phyloP scores from a whole-genome alignment of 2,329 filamentous ascomycete species.

The Calonectria henricotiae region DNA sequence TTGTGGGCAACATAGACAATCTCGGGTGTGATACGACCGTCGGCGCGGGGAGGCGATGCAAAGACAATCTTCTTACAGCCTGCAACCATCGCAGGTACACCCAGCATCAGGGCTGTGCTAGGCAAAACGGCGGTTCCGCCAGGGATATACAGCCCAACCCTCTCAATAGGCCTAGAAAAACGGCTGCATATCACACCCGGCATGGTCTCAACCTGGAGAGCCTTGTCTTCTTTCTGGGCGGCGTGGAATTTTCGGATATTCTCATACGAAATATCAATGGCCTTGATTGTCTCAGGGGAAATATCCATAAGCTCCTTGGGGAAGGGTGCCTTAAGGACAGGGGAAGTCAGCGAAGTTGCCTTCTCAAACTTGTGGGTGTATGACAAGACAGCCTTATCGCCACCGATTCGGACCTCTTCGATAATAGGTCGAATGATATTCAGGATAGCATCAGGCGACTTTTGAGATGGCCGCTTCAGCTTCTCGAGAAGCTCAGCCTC shows the following conservation, averaged over 20 bases:
- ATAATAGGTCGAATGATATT: slow-evolving; percentile 94
- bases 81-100: slow-evolving; percentile 97
- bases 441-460: slow-evolving; percentile 94
- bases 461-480: slow-evolving; percentile 91
- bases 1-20: slow-evolving; percentile 99
- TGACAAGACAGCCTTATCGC: slow-evolving; percentile 89
- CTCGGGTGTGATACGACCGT: slow-evolving; percentile 94
- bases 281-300: slow-evolving; percentile 85
- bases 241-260: slow-evolving; percentile 97
- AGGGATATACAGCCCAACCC: slow-evolving; percentile 96
- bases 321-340: slow-evolving; percentile 93
- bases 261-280: slow-evolving; percentile 94
- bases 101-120: slow-evolving; percentile 97
- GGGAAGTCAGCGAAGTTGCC: slow-evolving; percentile 90
- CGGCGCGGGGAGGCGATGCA: slow-evolving; percentile 89
- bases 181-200: slow-evolving; percentile 95
- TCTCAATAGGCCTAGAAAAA: slow-evolving; percentile 92
- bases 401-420: slow-evolving; percentile 85
- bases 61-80: slow-evolving; percentile 96
- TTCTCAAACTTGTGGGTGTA: slow-evolving; percentile 99
- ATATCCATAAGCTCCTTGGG: slow-evolving; percentile 89
- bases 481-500: slow-evolving; percentile 79
- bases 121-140: slow-evolving; percentile 98
- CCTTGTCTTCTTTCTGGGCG: slow-evolving; percentile 88
- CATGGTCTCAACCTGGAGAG: slow-evolving; percentile 95